A percentile compares a stretch with the other conserved stretches of the same genome.
Conservation (phyloP, 441 rosid species). For the Aleurites moluccanus region DNA sequence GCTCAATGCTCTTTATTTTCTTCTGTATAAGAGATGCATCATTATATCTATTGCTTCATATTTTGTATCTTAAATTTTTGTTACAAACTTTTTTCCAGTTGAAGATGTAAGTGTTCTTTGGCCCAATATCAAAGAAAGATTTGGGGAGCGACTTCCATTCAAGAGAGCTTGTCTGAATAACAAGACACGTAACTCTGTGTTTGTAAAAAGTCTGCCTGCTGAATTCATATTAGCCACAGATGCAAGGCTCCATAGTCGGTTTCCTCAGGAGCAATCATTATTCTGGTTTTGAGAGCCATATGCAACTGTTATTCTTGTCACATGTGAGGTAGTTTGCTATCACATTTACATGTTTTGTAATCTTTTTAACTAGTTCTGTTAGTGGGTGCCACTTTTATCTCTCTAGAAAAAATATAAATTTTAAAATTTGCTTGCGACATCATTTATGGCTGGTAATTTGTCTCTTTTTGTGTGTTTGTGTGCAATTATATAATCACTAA, state of each 20-base stretch:
- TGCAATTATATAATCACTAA: slow-evolving; percentile 16
- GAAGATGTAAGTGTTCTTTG: slow-evolving; percentile 98
- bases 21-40: neutral
- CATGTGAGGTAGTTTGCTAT: slow-evolving; percentile 77
- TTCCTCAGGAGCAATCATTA: slow-evolving; percentile 82
- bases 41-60: neutral
- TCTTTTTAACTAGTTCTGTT: neutral
- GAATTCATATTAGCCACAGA: slow-evolving; percentile 92
- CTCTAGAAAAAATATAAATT: neutral
- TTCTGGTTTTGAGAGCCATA: slow-evolving; percentile 97
- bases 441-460: neutral
- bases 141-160: slow-evolving; percentile 71
- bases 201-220: slow-evolving; percentile 73
- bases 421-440: neutral
- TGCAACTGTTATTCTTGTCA: slow-evolving; percentile 87
- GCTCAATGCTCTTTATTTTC: neutral
- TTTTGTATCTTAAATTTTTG: slow-evolving; percentile 20
- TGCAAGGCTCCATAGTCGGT: slow-evolving; percentile 90
- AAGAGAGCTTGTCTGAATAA: slow-evolving; percentile 77
- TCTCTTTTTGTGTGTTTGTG: neutral
- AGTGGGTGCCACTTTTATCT: neutral
- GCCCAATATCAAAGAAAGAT: slow-evolving; percentile 72
- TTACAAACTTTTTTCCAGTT: slow-evolving; percentile 41
- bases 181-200: slow-evolving; percentile 84
- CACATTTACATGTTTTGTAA: neutral